Evolutionary conservation across 192 early-diverging fungal genomes (phyloP).

Genomic region (Jimgerdemannia flammicorona): DNA sequence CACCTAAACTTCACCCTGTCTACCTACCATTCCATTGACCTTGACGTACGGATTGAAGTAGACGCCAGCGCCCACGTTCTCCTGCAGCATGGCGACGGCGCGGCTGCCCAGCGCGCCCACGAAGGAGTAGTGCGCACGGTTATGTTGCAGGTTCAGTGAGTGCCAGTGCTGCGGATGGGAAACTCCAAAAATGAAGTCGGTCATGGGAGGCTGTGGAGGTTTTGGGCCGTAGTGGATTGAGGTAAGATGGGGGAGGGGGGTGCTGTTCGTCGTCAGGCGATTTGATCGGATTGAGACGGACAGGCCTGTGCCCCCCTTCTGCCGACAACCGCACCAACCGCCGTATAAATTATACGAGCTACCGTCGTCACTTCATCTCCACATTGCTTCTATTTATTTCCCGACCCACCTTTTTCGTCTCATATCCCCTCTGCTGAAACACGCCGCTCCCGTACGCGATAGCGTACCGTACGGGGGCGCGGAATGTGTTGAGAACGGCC

Average conservation of each 20-base stretch:
- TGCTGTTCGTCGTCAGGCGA: neutral
- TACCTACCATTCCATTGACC: constrained; percentile 76
- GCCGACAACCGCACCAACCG: no score
- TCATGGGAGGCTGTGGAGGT: constrained; percentile 61
- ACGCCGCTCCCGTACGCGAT: constrained; percentile 97
- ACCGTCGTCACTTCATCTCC: neutral
- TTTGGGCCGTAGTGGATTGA: constrained; percentile 20
- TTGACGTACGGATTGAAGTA: constrained; percentile 95
- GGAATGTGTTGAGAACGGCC: constrained; percentile 39
- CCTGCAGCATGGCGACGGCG: constrained; percentile 72
- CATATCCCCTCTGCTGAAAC: constrained; percentile 85
- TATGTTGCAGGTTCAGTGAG: constrained; percentile 89
- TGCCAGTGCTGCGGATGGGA: constrained; percentile 97
- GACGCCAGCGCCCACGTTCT: constrained; percentile 83
- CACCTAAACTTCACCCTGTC: no score
- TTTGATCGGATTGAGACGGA: no score
- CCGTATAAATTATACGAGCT: neutral
- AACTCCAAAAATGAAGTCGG: constrained; percentile 96
- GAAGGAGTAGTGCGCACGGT: constrained; percentile 89
- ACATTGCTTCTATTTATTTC: constrained; percentile 2
- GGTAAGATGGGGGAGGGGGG: neutral
- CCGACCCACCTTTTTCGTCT: constrained; percentile 26
- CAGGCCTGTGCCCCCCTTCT: no score
- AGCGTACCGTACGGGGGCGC: constrained; percentile 70
- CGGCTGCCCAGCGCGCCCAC: constrained; percentile 69